These are phyloP conservation scores for Mortierella sp. DNA, from an alignment of 371 early-diverging fungal species.

Conservation along the genomic window DNA sequence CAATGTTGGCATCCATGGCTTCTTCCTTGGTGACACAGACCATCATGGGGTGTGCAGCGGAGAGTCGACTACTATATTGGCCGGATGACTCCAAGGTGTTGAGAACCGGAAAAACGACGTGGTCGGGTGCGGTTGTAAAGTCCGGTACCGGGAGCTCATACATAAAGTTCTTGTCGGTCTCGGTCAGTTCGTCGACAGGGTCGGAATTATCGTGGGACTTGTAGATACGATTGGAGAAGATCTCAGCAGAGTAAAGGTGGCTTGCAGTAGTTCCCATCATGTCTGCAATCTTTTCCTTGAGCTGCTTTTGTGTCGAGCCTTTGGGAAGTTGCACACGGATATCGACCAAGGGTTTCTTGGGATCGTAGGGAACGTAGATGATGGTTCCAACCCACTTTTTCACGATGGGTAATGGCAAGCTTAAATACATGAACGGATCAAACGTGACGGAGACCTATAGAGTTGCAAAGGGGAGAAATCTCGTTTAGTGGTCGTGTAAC, in stretches of 20 bases:
- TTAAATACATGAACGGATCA: slow-evolving; percentile 81
- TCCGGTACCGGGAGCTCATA: slow-evolving; percentile 68
- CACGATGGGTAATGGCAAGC: slow-evolving; percentile 69
- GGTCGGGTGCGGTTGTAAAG: slow-evolving; percentile 36
- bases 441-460: slow-evolving; percentile 68
- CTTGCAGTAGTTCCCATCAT: slow-evolving; percentile 53
- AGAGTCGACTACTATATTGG: background rate
- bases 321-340: slow-evolving; percentile 57
- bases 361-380: slow-evolving; percentile 66
- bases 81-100: slow-evolving; percentile 8
- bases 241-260: slow-evolving; percentile 70
- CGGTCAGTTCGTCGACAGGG: slow-evolving; percentile 65
- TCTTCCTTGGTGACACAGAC: slow-evolving; percentile 53
- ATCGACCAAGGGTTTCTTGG: slow-evolving; percentile 55
- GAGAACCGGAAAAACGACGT: slow-evolving; percentile 51
- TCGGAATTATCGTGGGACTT: slow-evolving; percentile 72
- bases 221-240: slow-evolving; percentile 70
- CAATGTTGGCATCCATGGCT: slow-evolving; percentile 26
- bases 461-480: background rate
- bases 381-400: slow-evolving; percentile 61
- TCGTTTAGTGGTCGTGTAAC: background rate
- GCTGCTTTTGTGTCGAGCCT: slow-evolving; percentile 70
- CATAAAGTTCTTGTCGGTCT: slow-evolving; percentile 72
- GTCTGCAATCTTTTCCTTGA: slow-evolving; percentile 74
- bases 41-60: slow-evolving; percentile 52